Conservation (phyloP, 2,329 filamentous ascomycete species). For the Bipolaris gigantea region DNA sequence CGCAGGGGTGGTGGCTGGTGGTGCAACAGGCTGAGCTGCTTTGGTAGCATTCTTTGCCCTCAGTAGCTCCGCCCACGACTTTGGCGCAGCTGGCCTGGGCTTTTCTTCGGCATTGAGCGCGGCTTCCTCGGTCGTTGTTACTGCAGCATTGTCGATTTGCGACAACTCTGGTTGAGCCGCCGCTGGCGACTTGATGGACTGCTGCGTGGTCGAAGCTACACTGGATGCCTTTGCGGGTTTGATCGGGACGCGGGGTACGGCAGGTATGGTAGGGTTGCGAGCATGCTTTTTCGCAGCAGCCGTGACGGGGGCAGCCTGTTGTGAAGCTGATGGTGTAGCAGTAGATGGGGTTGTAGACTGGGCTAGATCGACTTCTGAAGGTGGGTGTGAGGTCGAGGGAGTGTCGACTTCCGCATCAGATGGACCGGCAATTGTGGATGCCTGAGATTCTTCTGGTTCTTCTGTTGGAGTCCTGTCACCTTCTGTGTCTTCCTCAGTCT, state of each 20-base stretch:
- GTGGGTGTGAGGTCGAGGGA: constrained; percentile 60
- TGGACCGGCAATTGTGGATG: constrained; percentile 49
- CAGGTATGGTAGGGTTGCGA: constrained; percentile 50
- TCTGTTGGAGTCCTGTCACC: constrained; percentile 47
- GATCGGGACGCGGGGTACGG: constrained; percentile 57
- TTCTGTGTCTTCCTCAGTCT: constrained; percentile 19
- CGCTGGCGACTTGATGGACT: constrained; percentile 35
- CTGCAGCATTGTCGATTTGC: constrained; percentile 13
- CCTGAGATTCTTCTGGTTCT: constrained; percentile 45
- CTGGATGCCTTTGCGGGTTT: constrained; percentile 46
- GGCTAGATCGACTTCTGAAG: constrained; percentile 59
- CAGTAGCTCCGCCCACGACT: constrained; percentile 71
- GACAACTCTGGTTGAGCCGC: constrained; percentile 16
- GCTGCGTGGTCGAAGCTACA: constrained; percentile 41
- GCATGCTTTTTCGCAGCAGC: constrained; percentile 40
- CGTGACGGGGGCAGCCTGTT: constrained; percentile 40
- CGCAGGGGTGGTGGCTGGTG: constrained; percentile 30
- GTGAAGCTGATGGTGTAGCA: constrained; percentile 52
- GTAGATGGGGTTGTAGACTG: constrained; percentile 60
- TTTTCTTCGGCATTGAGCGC: constrained; percentile 36
- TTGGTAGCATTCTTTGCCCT: constrained; percentile 53
- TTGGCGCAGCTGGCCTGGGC: constrained; percentile 52
- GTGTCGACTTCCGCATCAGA: constrained; percentile 57
- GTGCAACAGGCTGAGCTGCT: constrained; percentile 17
- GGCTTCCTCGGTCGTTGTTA: constrained; percentile 14